Percentiles rank a stretch among this genome's conserved stretches.
These are phyloP conservation scores for Candida maris DNA, from an alignment of 805 yeast genomes.

Conservation along the genomic window DNA sequence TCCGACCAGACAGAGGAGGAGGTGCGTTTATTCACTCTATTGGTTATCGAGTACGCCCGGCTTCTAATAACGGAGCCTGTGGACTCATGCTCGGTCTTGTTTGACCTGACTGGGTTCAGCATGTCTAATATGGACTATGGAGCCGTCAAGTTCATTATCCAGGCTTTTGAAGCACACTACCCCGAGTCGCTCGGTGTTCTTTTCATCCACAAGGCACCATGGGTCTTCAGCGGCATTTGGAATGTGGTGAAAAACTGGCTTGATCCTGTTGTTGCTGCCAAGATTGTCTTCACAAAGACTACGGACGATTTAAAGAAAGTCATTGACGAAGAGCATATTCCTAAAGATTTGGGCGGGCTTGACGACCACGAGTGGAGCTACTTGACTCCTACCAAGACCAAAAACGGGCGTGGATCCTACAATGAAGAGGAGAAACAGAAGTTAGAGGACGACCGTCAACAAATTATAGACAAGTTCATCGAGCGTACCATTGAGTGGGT, in stretches of 20 bases:
- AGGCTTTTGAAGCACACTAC: slow-evolving; percentile 91
- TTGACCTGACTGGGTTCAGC: slow-evolving; percentile 83
- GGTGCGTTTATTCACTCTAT: slow-evolving; percentile 68
- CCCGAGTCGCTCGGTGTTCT: slow-evolving; percentile 89
- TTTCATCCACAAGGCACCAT: slow-evolving; percentile 90
- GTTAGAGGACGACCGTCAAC: slow-evolving; percentile 46
- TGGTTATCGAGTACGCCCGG: slow-evolving; percentile 79
- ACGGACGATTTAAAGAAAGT: slow-evolving; percentile 61
- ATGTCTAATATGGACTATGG: slow-evolving; percentile 90
- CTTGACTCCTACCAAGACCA: slow-evolving; percentile 54
- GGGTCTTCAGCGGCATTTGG: slow-evolving; percentile 97
- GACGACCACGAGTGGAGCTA: slow-evolving; percentile 58
- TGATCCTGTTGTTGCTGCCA: slow-evolving; percentile 93
- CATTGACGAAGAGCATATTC: slow-evolving; percentile 58
- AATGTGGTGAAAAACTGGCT: slow-evolving; percentile 88
- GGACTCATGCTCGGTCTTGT: slow-evolving; percentile 78
- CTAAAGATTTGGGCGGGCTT: slow-evolving; percentile 72
- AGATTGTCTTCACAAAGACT: slow-evolving; percentile 77
- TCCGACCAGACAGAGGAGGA: slow-evolving; percentile 66
- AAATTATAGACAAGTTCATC: slow-evolving; percentile 51
- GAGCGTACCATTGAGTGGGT: slow-evolving; percentile 77
- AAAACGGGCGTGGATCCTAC: slow-evolving; percentile 47
- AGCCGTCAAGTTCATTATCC: slow-evolving; percentile 85
- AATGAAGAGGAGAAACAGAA: slow-evolving; percentile 44
- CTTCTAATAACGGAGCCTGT: slow-evolving; percentile 67